Evolutionary conservation across 2,329 filamentous ascomycete genomes (phyloP).

Genomic region (Fusarium denticulatum): DNA sequence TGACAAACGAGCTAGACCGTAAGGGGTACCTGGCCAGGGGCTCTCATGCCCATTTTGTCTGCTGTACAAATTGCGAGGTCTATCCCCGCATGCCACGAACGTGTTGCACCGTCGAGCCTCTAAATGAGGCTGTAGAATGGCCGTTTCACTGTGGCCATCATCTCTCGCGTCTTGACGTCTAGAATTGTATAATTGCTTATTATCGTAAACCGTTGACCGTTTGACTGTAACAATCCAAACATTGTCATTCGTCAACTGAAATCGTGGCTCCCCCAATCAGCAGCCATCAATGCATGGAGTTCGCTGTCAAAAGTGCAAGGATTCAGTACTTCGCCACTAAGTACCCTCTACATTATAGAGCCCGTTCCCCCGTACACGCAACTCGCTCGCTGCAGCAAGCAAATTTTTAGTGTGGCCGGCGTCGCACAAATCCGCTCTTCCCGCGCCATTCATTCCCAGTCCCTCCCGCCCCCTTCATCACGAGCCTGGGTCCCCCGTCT

Average conservation of each 20-base stretch:
- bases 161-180: not conserved
- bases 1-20: slow-evolving; percentile 9
- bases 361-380: slow-evolving; percentile 12
- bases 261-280: slow-evolving; percentile 5
- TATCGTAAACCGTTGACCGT: not conserved
- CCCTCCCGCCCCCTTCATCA: slow-evolving; percentile 4
- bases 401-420: slow-evolving; percentile 23
- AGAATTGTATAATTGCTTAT: not conserved
- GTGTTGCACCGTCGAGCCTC: not conserved
- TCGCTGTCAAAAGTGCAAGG: slow-evolving; percentile 5
- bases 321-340: slow-evolving; percentile 17
- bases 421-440: slow-evolving; percentile 28
- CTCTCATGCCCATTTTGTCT: not conserved
- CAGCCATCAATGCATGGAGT: not conserved
- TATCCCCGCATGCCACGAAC: not conserved
- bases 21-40: not conserved
- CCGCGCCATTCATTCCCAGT: slow-evolving; percentile 24
- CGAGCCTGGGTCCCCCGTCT: slow-evolving; percentile 8
- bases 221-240: not conserved
- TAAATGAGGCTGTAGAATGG: slow-evolving; percentile 1
- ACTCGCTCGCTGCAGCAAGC: slow-evolving; percentile 3
- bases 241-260: not conserved
- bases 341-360: slow-evolving; percentile 22
- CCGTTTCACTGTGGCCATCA: not conserved
- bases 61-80: not conserved